A percentile compares a stretch with the other conserved stretches of the same genome.
phyloP scores from a whole-genome alignment of 1,139 yeast genomes.

The Hyphopichia buzzinii region DNA sequence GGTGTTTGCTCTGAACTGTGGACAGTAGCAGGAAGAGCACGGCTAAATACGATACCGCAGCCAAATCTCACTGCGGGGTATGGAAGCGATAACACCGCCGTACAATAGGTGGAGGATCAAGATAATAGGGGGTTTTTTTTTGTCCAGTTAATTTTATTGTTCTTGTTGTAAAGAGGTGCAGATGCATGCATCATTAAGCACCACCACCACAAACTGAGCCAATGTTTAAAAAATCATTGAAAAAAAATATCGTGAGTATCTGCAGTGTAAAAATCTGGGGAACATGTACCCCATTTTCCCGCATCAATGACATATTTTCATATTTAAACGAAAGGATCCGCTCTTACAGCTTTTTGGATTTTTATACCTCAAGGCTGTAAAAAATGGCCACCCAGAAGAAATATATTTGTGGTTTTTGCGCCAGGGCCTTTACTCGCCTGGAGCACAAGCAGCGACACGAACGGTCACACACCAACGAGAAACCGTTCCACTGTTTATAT shows the following conservation, averaged over 20 bases:
- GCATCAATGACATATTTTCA: background rate
- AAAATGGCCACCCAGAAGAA: constrained; percentile 51
- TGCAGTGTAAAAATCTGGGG: background rate
- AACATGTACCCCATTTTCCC: background rate
- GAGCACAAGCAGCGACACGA: constrained; percentile 85
- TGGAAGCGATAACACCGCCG: background rate
- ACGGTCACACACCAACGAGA: constrained; percentile 78
- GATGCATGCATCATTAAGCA: too few species aligned
- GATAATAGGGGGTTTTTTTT: too few species aligned
- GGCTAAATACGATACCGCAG: too few species aligned
- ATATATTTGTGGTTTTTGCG: constrained; percentile 78
- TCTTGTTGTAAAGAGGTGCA: too few species aligned
- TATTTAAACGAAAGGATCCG: background rate
- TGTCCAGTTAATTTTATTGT: too few species aligned
- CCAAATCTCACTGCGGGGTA: background rate
- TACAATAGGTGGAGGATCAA: background rate
- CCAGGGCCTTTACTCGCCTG: constrained; percentile 74
- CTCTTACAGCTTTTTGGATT: too few species aligned
- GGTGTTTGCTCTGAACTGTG: too few species aligned
- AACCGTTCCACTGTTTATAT: constrained; percentile 72
- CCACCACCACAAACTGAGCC: too few species aligned
- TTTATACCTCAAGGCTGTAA: background rate
- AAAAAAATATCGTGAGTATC: too few species aligned
- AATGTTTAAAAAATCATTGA: too few species aligned
- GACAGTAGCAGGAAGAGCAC: too few species aligned